Conservation (phyloP, 2,329 filamentous ascomycete genomes). For the Monosporascus sp. region DNA sequence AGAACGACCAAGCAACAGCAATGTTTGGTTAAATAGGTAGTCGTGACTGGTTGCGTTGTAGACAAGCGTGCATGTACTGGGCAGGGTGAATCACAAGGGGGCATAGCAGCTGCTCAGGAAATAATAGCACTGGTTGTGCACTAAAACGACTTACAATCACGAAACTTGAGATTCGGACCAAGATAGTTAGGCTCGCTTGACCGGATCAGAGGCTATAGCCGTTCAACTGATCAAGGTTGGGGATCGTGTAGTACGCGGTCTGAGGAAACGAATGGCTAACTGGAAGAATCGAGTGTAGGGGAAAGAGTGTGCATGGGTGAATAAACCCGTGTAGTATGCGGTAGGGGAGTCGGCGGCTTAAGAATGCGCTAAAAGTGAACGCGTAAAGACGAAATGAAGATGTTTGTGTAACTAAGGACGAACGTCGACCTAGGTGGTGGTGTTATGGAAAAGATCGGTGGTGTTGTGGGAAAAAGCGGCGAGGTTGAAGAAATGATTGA, state of each 20-base stretch:
- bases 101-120: too few species aligned
- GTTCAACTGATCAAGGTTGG: background rate
- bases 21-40: background rate
- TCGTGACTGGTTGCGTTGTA: background rate
- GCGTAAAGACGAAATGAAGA: background rate
- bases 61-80: background rate
- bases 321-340: background rate
- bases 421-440: too few species aligned
- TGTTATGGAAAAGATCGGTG: too few species aligned
- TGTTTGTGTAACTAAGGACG: background rate
- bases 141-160: background rate
- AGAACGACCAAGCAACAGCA: too few species aligned
- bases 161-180: background rate
- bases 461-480: background rate
- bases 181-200: background rate
- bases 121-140: background rate
- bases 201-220: background rate
- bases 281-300: background rate
- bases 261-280: background rate
- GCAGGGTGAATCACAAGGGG: background rate
- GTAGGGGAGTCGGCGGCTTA: background rate
- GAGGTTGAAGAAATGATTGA: background rate
- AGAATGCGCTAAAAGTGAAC: background rate
- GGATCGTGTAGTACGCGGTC: background rate
- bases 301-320: too few species aligned